A percentile compares a stretch with the other conserved stretches of the same genome.
Evolutionary conservation across 1,284 basidiomycete genomes (phyloP).

Genomic region (Cryptococcus deneoformans): DNA sequence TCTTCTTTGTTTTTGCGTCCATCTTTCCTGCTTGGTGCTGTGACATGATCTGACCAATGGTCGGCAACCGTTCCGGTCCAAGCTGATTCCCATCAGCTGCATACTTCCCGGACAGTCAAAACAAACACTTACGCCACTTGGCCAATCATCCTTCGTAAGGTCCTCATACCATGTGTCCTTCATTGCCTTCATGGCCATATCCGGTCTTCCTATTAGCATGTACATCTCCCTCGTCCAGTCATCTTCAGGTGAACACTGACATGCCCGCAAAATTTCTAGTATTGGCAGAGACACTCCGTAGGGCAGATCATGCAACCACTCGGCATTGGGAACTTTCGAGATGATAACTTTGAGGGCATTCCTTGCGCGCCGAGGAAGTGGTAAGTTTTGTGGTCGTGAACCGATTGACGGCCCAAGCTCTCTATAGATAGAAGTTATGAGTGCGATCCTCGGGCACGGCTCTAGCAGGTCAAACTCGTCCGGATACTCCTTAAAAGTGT

Average conservation of each 20-base stretch:
- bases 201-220: conserved; percentile 70
- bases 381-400: background rate
- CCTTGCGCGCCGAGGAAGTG: conserved; percentile 52
- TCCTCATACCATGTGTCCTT: background rate
- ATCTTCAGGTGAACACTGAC: conserved; percentile 70
- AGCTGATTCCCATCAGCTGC: conserved; percentile 4
- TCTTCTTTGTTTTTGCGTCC: conserved; percentile 5
- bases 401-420: background rate
- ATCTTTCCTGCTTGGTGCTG: no score
- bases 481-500: background rate
- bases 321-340: conserved; percentile 53
- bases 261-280: conserved; percentile 74
- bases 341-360: conserved; percentile 64
- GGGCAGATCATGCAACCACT: conserved; percentile 57
- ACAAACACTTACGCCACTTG: conserved; percentile 13
- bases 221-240: conserved; percentile 72
- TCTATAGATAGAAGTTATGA: background rate
- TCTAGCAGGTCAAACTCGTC: background rate
- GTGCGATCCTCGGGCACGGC: background rate
- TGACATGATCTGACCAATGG: conserved; percentile 20
- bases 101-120: background rate
- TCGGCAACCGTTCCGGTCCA: conserved; percentile 11
- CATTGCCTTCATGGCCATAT: conserved; percentile 54
- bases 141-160: conserved; percentile 12
- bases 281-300: conserved; percentile 75